A percentile compares a stretch with the other conserved stretches of the same genome.
Evolutionary conservation across 352 stramenopile genomes (phyloP).

Genomic region (Phytophthora tubulina): DNA sequence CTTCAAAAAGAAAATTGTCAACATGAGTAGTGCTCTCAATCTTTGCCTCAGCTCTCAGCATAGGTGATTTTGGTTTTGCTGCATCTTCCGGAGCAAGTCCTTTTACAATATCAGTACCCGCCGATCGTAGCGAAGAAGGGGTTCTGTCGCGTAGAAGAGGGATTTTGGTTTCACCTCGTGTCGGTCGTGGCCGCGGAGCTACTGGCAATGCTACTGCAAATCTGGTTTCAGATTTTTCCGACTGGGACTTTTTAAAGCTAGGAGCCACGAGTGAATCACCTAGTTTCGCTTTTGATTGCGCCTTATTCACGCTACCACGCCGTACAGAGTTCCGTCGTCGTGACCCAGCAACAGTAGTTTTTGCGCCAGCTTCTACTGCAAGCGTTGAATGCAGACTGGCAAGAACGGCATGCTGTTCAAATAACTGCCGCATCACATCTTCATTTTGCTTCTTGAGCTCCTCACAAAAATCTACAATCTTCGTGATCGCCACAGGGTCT

Average conservation of each 20-base stretch:
- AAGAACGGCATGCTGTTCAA: constrained; percentile 57
- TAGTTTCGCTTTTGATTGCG: not conserved
- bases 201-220: not conserved
- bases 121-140: constrained; percentile 15
- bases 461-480: constrained; percentile 66
- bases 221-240: constrained; percentile 5
- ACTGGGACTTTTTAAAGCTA: not conserved
- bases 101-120: constrained; percentile 27
- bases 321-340: constrained; percentile 3
- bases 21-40: not conserved
- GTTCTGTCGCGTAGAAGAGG: constrained; percentile 30
- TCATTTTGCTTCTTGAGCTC: constrained; percentile 70
- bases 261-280: not conserved
- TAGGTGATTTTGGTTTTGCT: not conserved
- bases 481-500: constrained; percentile 46
- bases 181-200: constrained; percentile 29
- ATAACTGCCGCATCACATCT: constrained; percentile 60
- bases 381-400: constrained; percentile 39
- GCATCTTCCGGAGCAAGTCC: not conserved
- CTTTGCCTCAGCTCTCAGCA: constrained; percentile 14
- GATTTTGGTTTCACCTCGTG: constrained; percentile 47
- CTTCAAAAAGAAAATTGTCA: not conserved
- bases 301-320: not conserved
- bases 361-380: constrained; percentile 5
- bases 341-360: not conserved